Percentiles rank a stretch among this genome's conserved stretches.
phyloP scores from a whole-genome alignment of 2,329 filamentous ascomycete species.

The Diplodia scrobiculata region DNA sequence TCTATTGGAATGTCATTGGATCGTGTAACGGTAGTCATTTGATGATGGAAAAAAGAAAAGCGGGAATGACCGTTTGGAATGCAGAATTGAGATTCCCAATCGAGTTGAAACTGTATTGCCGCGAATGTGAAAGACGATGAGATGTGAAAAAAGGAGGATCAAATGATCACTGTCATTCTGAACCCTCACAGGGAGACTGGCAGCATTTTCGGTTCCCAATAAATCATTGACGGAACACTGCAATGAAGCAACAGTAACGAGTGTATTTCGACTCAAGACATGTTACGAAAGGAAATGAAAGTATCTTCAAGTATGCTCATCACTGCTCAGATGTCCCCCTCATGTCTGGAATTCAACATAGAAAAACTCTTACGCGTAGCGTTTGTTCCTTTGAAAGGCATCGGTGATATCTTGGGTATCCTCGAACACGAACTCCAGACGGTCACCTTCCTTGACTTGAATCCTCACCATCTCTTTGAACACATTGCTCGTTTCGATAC shows the following conservation, averaged over 20 bases:
- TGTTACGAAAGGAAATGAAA: too few species aligned
- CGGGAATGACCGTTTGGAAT: background rate
- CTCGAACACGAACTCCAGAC: background rate
- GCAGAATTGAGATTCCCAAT: background rate
- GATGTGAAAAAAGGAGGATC: background rate
- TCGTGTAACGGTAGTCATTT: background rate
- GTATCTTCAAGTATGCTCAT: too few species aligned
- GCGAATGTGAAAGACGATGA: background rate
- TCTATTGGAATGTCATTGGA: background rate
- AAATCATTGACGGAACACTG: too few species aligned
- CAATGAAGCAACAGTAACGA: too few species aligned
- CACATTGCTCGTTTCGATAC: background rate
- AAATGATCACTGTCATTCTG: too few species aligned
- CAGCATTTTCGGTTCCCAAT: too few species aligned
- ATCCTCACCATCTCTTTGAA: background rate
- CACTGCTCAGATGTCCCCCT: too few species aligned
- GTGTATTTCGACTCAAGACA: too few species aligned
- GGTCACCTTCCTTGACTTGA: background rate
- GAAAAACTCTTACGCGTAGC: background rate
- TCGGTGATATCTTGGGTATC: background rate
- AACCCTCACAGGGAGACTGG: too few species aligned
- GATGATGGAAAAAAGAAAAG: background rate
- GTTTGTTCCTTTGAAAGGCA: background rate
- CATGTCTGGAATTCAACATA: too few species aligned
- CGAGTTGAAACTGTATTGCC: background rate